phyloP scores from a whole-genome alignment of 202 grass and related monocot genomes.

The Tripidium arundinaceum region DNA sequence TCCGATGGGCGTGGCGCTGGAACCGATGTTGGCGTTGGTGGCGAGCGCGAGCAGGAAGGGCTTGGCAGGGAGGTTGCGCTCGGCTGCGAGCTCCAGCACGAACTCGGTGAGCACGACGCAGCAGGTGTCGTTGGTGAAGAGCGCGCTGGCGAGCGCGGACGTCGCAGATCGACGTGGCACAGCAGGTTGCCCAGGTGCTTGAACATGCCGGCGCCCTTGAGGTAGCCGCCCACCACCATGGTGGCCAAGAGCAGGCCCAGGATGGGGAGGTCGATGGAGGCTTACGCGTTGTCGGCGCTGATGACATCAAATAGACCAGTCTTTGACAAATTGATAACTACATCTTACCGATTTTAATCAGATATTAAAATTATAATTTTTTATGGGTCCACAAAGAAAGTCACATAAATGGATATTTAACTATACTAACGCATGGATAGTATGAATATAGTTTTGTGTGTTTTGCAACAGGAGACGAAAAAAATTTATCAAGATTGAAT shows the following conservation, averaged over 20 bases:
- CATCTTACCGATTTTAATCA: too few relatives aligned
- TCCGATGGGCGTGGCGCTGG: conserved; percentile 81
- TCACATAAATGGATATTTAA: too few relatives aligned
- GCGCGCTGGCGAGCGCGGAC: conserved; percentile 60
- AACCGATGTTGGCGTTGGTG: conserved; percentile 91
- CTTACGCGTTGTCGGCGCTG: conserved; percentile 67
- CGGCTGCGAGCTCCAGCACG: conserved; percentile 74
- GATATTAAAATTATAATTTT: too few relatives aligned
- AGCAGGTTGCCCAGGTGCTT: conserved; percentile 63
- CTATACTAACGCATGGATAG: too few relatives aligned
- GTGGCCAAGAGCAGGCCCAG: conserved; percentile 92
- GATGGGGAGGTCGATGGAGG: conserved; percentile 87
- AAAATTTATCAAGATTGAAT: too few relatives aligned
- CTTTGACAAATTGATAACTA: too few relatives aligned
- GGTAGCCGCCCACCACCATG: conserved; percentile 94
- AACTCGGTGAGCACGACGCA: conserved; percentile 97
- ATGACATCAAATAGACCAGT: too few relatives aligned
- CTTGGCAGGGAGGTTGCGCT: conserved; percentile 78
- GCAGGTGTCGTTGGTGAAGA: conserved; percentile 98
- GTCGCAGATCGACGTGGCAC: too few relatives aligned
- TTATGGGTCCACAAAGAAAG: too few relatives aligned
- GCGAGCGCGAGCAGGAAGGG: conserved; percentile 84
- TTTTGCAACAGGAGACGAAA: too few relatives aligned
- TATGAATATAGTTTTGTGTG: too few relatives aligned
- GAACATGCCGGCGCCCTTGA: conserved; percentile 90